phyloP scores from a whole-genome alignment of 202 grass and related monocot species.

The Saccharum hybrid region DNA sequence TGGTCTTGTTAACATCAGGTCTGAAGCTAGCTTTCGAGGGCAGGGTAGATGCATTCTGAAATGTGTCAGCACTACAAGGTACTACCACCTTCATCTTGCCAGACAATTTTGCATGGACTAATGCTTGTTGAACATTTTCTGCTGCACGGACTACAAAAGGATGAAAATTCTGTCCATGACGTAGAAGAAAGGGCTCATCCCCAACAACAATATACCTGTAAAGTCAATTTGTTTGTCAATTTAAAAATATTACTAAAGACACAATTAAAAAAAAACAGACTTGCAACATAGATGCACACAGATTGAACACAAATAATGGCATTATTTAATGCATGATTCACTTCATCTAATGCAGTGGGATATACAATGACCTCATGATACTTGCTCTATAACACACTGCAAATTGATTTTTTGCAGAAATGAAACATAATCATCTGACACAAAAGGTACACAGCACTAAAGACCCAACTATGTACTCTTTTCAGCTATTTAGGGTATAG shows the following conservation, averaged over 20 bases:
- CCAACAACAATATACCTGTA: conserved; percentile 82
- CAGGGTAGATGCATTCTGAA: conserved; percentile 66
- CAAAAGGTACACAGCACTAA: neutral
- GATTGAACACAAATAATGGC: neutral
- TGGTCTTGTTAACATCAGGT: conserved; percentile 84
- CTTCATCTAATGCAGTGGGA: neutral
- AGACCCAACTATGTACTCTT: neutral
- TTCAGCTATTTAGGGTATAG: neutral
- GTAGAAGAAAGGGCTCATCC: conserved; percentile 82
- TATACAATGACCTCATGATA: neutral
- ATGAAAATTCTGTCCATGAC: conserved; percentile 62
- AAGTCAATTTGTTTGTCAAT: conserved; percentile 35
- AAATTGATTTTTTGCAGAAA: neutral
- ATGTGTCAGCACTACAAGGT: conserved; percentile 75
- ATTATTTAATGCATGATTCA: neutral
- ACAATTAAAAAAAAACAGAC: conserved; percentile 1
- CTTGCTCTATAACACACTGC: conserved; percentile 15
- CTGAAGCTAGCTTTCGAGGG: conserved; percentile 83
- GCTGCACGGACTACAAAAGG: conserved; percentile 75
- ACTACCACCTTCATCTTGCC: conserved; percentile 82
- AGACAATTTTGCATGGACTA: conserved; percentile 68
- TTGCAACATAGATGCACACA: neutral
- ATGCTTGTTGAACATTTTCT: conserved; percentile 73
- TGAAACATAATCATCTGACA: neutral
- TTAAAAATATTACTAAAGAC: neutral